Base-by-base conservation (phyloP, 2,329 filamentous ascomycete species). In the Xylariaceae sp. region DNA sequence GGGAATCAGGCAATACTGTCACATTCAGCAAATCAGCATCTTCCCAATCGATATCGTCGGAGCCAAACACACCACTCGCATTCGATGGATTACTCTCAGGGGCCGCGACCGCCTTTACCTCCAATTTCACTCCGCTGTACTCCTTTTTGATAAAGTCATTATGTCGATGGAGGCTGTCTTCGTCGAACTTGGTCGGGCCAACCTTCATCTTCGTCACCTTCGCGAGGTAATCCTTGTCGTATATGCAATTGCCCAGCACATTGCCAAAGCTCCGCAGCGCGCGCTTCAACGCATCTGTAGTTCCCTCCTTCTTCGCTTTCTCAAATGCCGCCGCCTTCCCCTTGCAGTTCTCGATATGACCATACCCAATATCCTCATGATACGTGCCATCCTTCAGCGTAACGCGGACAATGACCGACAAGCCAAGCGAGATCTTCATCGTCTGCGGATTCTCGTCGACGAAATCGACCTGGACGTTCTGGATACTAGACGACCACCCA, bases 261-360 rank as follows among this genome's bases (percentile, higher is more conserved):
- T 97, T 97, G 61, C 94, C 94, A 74, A 99, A 99, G 64, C 87
- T 97, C 60, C 93, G 83, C 69, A 99, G 73, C 1, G 94, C 86
- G 65, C 94, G 83, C 76, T 99, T 99, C 71, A 99, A 73, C 1
- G 87, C 94, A 75, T 99, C 94, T 8, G 95, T 97, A 2, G 92
- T 95, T 6, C 91, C 95, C 77, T 97, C 92, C 73, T 99, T 99
- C 78, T 97, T 99, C 1, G 94, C 92, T 76, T 99, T 99, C 73
- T 99, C 94, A 70, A 97, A 99, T 0, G 93, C 94, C 55, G 90
- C 88, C 2, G 92, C 93, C 76, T 99, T 99, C 58, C 90, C 89
- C 75, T 93, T 95, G 73, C 88, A 91, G 70, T 99, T 99, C 74
- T 97, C 93, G 67, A 96, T 96, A 66, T 94, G 90, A 6, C 94